Evolutionary conservation across 2,329 filamentous ascomycete species (phyloP).

Genomic region (Aspergillus fijiensis): DNA sequence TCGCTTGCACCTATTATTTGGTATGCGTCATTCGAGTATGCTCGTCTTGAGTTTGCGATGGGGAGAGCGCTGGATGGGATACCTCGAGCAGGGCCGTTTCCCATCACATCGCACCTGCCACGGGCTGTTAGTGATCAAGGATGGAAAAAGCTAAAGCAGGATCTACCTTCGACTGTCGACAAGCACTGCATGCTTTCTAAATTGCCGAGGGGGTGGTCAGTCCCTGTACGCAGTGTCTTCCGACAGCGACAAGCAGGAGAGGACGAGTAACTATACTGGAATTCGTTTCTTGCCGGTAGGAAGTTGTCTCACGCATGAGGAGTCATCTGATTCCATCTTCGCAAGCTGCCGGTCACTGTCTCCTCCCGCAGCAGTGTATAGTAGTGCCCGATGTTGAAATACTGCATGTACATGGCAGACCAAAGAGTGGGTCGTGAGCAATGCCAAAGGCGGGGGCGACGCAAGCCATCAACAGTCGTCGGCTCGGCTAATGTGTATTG

Average conservation of each 20-base stretch:
- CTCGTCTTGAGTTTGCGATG: no score
- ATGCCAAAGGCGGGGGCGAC: background rate
- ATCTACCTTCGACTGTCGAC: slow-evolving; percentile 38
- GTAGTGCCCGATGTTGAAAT: no score
- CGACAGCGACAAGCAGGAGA: background rate
- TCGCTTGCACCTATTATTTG: slow-evolving; percentile 30
- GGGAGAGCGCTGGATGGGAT: background rate
- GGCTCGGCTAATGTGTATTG: background rate
- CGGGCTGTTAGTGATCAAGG: background rate
- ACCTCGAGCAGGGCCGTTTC: slow-evolving; percentile 39
- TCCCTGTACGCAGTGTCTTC: background rate
- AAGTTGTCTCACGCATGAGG: slow-evolving; percentile 21
- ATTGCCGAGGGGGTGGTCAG: background rate
- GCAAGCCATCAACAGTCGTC: background rate
- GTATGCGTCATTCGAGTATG: background rate
- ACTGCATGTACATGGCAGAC: background rate
- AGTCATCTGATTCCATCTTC: slow-evolving; percentile 24
- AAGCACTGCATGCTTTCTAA: slow-evolving; percentile 40
- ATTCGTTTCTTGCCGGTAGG: slow-evolving; percentile 37
- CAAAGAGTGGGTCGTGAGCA: background rate
- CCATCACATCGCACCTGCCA: slow-evolving; percentile 39
- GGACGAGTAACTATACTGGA: slow-evolving; percentile 27
- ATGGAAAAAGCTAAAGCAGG: background rate
- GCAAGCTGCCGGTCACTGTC: no score
- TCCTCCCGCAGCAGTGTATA: no score